Percentiles rank a stretch among this genome's conserved stretches.
phyloP scores from a whole-genome alignment of 2,329 filamentous ascomycete species.

The Scortechinia acanthostroma region DNA sequence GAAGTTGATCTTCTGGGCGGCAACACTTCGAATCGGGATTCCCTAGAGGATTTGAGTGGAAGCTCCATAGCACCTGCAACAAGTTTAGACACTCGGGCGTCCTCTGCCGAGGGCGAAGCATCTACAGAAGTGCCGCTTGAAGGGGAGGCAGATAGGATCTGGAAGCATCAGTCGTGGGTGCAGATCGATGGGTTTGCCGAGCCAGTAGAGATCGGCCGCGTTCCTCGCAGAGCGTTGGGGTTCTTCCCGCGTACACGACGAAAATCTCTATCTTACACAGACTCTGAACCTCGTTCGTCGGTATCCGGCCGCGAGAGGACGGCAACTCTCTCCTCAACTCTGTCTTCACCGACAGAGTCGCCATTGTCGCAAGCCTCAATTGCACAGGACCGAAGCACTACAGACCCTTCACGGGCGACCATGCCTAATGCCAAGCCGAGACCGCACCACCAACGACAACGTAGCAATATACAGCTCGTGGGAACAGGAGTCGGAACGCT shows the following conservation, averaged over 20 bases:
- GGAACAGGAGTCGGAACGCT: neutral
- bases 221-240: neutral
- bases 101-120: neutral
- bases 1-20: neutral
- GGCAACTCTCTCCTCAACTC: neutral
- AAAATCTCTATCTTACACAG: neutral
- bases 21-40: no score
- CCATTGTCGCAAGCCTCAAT: neutral
- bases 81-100: neutral
- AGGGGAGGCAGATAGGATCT: neutral
- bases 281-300: neutral
- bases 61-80: neutral
- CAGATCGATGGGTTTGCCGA: neutral
- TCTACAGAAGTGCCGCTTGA: neutral
- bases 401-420: neutral
- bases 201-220: neutral
- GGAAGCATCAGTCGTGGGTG: constrained; percentile 1
- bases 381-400: no score
- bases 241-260: constrained; percentile 1
- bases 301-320: neutral
- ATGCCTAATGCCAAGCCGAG: neutral
- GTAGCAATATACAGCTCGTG: neutral
- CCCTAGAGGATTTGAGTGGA: neutral
- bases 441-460: neutral
- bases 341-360: neutral